Base-by-base conservation (phyloP, 768 basidiomycete species). In the Trametes cingulata region DNA sequence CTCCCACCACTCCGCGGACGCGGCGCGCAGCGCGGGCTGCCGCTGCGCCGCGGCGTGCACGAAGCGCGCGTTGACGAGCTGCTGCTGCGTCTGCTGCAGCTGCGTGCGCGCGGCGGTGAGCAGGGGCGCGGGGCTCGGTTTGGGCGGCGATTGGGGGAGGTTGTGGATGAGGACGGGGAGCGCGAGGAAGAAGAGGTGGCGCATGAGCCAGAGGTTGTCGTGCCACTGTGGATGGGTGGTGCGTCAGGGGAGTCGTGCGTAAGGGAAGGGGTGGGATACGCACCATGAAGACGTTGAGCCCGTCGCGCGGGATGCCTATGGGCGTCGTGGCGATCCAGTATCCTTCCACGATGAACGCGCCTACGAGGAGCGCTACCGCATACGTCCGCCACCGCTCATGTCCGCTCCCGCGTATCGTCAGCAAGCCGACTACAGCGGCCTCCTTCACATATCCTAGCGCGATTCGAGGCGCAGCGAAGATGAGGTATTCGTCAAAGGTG, bases 381-480 rank as follows among this genome's bases (percentile, higher is more conserved):
- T 78, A 69, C 10, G 69, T 82, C 62, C 77, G 79, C 74, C 75
- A 77, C 33, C 75, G 73, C 46, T 80, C 74, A 35, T 75, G 77
- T 10, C 76, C 75, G 29, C 75, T 76, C 35, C 74, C 71, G 39
- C 53, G 58, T 7, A 79, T 70, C 3, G 84, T 85, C 9, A 84
- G 62, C 12, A 79, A 53, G 17, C 84, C 85, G 22, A 87, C 70
- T 24, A 88, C 72, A 1, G 78, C 76, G 15, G 80, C 78, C 55
- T 84, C 82, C 20, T 80, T 80, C 58, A 89, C 72, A 65, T 90
- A 91, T 36, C 82, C 78, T 10, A 87, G 75, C 20, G 86, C 69
- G 19, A 82, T 76, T 7, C 75, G 72, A 1, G 87, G 82, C 24
- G 88, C 68, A 7, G 82, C 78, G 68, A 81, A 86, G 13, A 88